These are phyloP conservation scores for Hymenoscyphus fructigenus DNA, from an alignment of 2,329 filamentous ascomycete species.

Conservation along the genomic window DNA sequence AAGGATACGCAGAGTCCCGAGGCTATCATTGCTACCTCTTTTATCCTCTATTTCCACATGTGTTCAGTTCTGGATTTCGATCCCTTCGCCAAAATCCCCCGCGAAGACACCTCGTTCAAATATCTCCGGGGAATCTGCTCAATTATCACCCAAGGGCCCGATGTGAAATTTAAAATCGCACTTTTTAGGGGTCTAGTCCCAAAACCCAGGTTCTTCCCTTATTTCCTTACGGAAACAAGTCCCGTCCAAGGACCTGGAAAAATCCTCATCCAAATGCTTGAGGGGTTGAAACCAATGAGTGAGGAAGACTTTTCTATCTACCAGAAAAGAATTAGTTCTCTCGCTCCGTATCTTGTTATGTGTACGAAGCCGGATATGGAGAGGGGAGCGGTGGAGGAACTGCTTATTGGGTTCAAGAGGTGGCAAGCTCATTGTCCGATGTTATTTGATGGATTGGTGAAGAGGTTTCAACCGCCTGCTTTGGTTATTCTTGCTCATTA, in stretches of 20 bases:
- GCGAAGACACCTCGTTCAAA: slow-evolving; percentile 22
- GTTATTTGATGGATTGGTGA: slow-evolving; percentile 18
- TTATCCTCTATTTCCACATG: slow-evolving; percentile 22
- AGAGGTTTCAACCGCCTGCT: slow-evolving; percentile 20
- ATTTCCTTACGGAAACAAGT: slow-evolving; percentile 13
- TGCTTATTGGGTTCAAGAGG: slow-evolving; percentile 20
- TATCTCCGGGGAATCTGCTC: slow-evolving; percentile 21
- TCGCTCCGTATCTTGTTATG: slow-evolving; percentile 17
- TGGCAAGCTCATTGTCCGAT: slow-evolving; percentile 24
- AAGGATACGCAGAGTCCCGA: slow-evolving; percentile 17
- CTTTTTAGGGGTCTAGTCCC: slow-evolving; percentile 14
- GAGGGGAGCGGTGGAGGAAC: slow-evolving; percentile 13
- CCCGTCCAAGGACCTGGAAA: slow-evolving; percentile 20
- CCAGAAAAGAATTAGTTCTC: slow-evolving; percentile 14
- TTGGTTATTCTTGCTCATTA: slow-evolving; percentile 24
- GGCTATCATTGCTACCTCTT: slow-evolving; percentile 23
- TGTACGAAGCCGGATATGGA: slow-evolving; percentile 10
- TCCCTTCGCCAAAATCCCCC: slow-evolving; percentile 13
- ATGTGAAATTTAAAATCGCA: slow-evolving; percentile 5
- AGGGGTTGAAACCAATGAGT: slow-evolving; percentile 8
- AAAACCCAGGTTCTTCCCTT: slow-evolving; percentile 6
- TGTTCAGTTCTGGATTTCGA: slow-evolving; percentile 18
- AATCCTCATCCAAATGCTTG: slow-evolving; percentile 13
- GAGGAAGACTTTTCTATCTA: no score
- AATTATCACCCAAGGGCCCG: slow-evolving; percentile 15